Conservation (phyloP, 176 grass and related monocot species). For the Lolium multiflorum region DNA sequence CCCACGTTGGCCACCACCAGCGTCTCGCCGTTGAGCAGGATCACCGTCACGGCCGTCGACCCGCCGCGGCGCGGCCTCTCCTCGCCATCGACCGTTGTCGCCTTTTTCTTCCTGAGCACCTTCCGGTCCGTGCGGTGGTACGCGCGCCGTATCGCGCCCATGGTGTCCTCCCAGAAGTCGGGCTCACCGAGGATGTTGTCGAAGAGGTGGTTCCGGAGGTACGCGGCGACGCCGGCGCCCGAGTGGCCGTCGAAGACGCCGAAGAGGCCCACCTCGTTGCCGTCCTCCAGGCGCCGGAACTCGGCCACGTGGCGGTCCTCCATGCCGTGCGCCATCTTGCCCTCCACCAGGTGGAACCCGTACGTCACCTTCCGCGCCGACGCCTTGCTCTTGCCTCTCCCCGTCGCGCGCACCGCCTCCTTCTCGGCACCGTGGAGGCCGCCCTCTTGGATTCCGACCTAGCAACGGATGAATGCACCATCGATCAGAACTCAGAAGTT, state of each 20-base stretch:
- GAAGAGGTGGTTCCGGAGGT: constrained; percentile 68
- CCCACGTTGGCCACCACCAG: constrained; percentile 64
- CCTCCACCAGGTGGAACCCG: constrained; percentile 67
- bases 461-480: neutral
- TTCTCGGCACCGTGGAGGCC: neutral
- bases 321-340: constrained; percentile 63
- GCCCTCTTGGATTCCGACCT: constrained; percentile 24
- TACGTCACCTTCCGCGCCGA: constrained; percentile 56
- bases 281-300: constrained; percentile 50
- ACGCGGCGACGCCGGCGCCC: constrained; percentile 55
- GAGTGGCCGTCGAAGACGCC: constrained; percentile 75
- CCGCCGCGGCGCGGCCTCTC: constrained; percentile 21
- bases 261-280: constrained; percentile 73
- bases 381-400: constrained; percentile 53
- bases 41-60: constrained; percentile 49
- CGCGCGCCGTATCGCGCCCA: constrained; percentile 59
- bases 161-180: constrained; percentile 64
- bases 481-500: neutral
- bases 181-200: constrained; percentile 64
- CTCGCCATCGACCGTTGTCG: neutral
- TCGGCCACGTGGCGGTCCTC: constrained; percentile 64
- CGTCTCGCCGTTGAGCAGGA: constrained; percentile 60
- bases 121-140: constrained; percentile 61
- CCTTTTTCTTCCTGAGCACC: constrained; percentile 48
- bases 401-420: constrained; percentile 13